phyloP scores from a whole-genome alignment of 148 eudicot species.

The Diospyros lotus region DNA sequence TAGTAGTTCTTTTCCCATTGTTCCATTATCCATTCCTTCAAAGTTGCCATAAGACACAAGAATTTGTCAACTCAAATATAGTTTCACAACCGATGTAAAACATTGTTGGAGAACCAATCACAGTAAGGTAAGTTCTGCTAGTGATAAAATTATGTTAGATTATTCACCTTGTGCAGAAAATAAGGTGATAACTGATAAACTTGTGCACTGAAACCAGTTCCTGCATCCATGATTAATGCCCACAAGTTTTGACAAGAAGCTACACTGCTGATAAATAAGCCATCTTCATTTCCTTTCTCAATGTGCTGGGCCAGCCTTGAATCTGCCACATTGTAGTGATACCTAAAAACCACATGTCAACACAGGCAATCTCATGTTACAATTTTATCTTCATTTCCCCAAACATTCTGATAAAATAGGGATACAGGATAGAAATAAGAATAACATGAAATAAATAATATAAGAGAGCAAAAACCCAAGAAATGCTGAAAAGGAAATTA shows the following conservation, averaged over 20 bases:
- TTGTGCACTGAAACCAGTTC: conserved; percentile 60
- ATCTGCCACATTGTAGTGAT: conserved; percentile 78
- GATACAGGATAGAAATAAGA: not conserved
- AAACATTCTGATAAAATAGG: not conserved
- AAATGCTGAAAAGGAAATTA: not conserved
- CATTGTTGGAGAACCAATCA: not conserved
- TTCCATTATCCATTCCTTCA: conserved; percentile 84
- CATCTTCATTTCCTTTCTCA: conserved; percentile 74
- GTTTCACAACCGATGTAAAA: not conserved
- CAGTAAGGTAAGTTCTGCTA: not conserved
- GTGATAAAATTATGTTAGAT: not conserved
- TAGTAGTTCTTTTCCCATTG: conserved; percentile 78
- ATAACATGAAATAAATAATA: not conserved
- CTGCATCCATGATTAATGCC: conserved; percentile 83
- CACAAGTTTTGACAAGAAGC: conserved; percentile 60
- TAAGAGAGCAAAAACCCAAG: not conserved
- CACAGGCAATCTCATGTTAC: not conserved
- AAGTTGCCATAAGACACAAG: not conserved
- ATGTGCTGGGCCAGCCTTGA: conserved; percentile 60
- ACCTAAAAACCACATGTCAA: conserved; percentile 34
- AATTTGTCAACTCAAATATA: not conserved
- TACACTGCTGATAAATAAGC: conserved; percentile 60
- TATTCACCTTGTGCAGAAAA: conserved; percentile 67
- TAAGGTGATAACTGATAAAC: conserved; percentile 63
- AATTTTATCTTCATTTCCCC: not conserved